Conservation (phyloP, 2,329 filamentous ascomycete genomes). For the Aureobasidium pullulans region DNA sequence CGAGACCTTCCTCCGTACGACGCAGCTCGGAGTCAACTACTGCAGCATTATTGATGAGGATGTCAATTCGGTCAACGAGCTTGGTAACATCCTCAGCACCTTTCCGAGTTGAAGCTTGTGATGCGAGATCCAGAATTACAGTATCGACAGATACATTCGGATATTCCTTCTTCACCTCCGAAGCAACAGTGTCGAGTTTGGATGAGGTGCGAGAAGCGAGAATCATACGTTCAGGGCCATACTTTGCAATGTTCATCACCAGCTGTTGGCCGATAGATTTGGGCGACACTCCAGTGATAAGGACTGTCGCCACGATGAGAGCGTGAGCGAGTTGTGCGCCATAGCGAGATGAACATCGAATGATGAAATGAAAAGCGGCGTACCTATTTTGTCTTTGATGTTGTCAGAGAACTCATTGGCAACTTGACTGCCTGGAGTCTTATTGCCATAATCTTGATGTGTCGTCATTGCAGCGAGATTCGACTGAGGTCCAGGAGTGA, state of each 20-base stretch:
- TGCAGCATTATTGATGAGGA: conserved; percentile 39
- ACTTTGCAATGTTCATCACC: conserved; percentile 29
- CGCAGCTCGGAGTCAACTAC: conserved; percentile 29
- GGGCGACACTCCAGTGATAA: conserved; percentile 32
- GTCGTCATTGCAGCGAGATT: conserved; percentile 16
- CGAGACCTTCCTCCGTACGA: conserved; percentile 30
- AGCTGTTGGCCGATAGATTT: conserved; percentile 32
- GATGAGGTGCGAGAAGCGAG: conserved; percentile 31
- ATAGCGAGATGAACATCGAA: too few relatives aligned
- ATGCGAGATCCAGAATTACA: conserved; percentile 30
- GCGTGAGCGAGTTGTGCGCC: too few relatives aligned
- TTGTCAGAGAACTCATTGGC: conserved; percentile 23
- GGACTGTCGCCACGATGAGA: conserved; percentile 1
- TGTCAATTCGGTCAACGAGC: conserved; percentile 27
- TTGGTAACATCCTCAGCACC: conserved; percentile 27
- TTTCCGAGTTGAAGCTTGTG: conserved; percentile 24
- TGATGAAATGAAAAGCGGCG: conserved; percentile 16
- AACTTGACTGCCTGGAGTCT: conserved; percentile 27
- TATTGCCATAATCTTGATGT: conserved; percentile 19
- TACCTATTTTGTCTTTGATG: conserved; percentile 24
- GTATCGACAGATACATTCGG: conserved; percentile 21
- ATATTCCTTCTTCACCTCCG: conserved; percentile 17
- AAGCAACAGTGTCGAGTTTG: conserved; percentile 28
- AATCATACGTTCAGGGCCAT: conserved; percentile 30
- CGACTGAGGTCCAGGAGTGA: background rate